Evolutionary conservation across 225 moss, liverwort and hornwort species (phyloP), one percentile per base, ranked within the genome.

Genomic region (Antitrichia curtipendula): DNA sequence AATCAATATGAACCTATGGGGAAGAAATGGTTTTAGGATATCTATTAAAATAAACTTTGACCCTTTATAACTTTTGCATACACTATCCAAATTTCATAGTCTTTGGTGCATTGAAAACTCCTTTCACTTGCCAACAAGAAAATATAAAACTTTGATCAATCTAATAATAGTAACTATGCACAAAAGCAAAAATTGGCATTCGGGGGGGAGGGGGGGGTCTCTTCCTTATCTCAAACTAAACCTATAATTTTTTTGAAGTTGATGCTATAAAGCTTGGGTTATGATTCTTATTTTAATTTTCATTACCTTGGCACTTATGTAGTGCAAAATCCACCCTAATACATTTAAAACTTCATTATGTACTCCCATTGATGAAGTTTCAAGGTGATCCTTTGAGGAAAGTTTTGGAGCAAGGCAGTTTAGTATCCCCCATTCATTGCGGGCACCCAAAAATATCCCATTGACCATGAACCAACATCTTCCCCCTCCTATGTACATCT

Each of bases 71-170:
- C 72, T 47, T 47, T 45, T 72, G 29, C 10, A 29, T 10, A 3
- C 3, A 0, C 0, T 25, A 41, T 25, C 2, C 15, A 70, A 41
- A 27, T 69, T 40, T 24, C 0, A 0, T 24, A 3, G 1, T 41
- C 29, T 45, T 72, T 45, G 6, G 18, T 47, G 3, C 0, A 2
- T 43, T 73, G 1, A 1, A 47, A 31, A 10, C 0, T 31, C 20
- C 5, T 7, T 74, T 74, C 31, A 49, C 12, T 73, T 74, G 20
- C 49, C 49, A 31, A 31, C 4, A 31, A 47, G 16, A 20, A 73
- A 31, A 49, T 25, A 45, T 45, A 8, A 45, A 45, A 45, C 6
- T 45, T 45, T 45, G 45, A 45, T 8, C 45, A 45, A 45, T 45
- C 45, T 45, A 45, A 45, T 45, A 45, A 45, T 45, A 45, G 8